A percentile compares a stretch with the other conserved stretches of the same genome.
phyloP scores from a whole-genome alignment of 2,329 filamentous ascomycete species.

The Microcyclospora tardicrescens region DNA sequence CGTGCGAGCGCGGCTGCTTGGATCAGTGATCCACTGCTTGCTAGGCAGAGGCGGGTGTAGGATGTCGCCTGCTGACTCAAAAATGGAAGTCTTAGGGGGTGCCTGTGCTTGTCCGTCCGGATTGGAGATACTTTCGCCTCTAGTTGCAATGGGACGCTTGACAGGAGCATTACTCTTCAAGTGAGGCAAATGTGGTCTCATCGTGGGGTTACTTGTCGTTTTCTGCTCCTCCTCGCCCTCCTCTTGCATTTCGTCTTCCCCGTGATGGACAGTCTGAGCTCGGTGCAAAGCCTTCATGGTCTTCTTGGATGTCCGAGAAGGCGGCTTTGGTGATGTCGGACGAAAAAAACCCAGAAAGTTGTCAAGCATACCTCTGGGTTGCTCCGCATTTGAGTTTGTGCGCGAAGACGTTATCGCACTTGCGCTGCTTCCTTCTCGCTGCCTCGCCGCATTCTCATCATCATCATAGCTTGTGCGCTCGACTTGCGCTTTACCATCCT shows the following conservation, averaged over 20 bases:
- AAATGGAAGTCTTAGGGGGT: conserved; percentile 82
- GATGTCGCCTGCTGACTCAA: conserved; percentile 87
- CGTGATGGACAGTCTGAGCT: conserved; percentile 56
- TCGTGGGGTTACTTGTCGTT: conserved; percentile 20
- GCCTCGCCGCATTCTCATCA: conserved; percentile 20
- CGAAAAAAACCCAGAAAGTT: conserved; percentile 64
- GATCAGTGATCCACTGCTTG: conserved; percentile 70
- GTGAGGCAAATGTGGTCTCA: conserved; percentile 16
- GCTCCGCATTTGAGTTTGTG: conserved; percentile 1
- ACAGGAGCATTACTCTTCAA: conserved; percentile 9
- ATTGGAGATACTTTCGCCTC: conserved; percentile 40
- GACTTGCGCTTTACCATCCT: conserved; percentile 37
- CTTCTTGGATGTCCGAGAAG: conserved; percentile 19
- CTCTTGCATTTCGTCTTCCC: conserved; percentile 19
- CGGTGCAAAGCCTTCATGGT: conserved; percentile 31
- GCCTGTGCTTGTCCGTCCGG: conserved; percentile 32
- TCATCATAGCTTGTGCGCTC: conserved; percentile 30
- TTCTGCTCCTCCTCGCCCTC: conserved; percentile 8
- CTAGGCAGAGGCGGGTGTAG: conserved; percentile 80
- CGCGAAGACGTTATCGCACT: conserved; percentile 2
- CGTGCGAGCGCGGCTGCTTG: conserved; percentile 64
- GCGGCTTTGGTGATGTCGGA: conserved; percentile 42
- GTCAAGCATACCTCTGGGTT: conserved; percentile 29
- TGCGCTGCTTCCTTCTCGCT: conserved; percentile 23
- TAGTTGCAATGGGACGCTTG: conserved; percentile 32